Conservation (phyloP, 2,329 filamentous ascomycete genomes). For the Nigrograna mackinnonii region DNA sequence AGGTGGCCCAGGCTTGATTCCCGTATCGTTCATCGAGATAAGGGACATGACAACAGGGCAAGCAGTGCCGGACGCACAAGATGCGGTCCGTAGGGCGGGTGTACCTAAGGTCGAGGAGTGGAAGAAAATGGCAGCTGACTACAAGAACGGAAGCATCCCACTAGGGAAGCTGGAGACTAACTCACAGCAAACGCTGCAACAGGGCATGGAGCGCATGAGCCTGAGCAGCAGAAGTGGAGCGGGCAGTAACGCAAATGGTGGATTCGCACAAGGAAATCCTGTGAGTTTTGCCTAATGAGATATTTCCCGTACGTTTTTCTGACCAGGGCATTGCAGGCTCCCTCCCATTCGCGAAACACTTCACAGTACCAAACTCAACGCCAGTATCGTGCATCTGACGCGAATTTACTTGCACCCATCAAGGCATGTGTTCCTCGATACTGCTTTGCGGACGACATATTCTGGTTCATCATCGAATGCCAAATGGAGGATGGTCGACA, state of each 20-base stretch:
- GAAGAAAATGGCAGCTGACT: slow-evolving; percentile 99
- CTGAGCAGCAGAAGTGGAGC: slow-evolving; percentile 52
- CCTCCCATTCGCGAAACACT: slow-evolving; percentile 36
- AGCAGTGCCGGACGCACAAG: slow-evolving; percentile 78
- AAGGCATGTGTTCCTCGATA: slow-evolving; percentile 87
- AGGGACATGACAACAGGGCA: slow-evolving; percentile 89
- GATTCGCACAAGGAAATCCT: slow-evolving; percentile 27
- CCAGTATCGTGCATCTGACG: slow-evolving; percentile 41
- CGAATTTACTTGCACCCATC: slow-evolving; percentile 70
- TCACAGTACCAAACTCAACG: slow-evolving; percentile 47
- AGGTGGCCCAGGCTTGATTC: slow-evolving; percentile 93
- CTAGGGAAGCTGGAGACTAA: slow-evolving; percentile 80
- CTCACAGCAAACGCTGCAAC: slow-evolving; percentile 54
- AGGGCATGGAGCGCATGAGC: slow-evolving; percentile 76
- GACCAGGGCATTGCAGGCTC: slow-evolving; percentile 15
- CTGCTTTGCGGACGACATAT: slow-evolving; percentile 96
- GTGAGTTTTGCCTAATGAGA: slow-evolving; percentile 32
- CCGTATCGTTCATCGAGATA: slow-evolving; percentile 95
- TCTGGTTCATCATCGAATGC: slow-evolving; percentile 97
- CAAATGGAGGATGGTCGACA: slow-evolving; percentile 85
- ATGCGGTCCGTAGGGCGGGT: slow-evolving; percentile 84
- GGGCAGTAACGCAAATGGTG: slow-evolving; percentile 22
- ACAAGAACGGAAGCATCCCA: slow-evolving; percentile 98
- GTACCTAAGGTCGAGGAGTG: slow-evolving; percentile 97
- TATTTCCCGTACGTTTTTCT: slow-evolving; percentile 9